These are phyloP conservation scores for Termitomyces titanicus DNA, from an alignment of 768 basidiomycete genomes.

Conservation along the genomic window DNA sequence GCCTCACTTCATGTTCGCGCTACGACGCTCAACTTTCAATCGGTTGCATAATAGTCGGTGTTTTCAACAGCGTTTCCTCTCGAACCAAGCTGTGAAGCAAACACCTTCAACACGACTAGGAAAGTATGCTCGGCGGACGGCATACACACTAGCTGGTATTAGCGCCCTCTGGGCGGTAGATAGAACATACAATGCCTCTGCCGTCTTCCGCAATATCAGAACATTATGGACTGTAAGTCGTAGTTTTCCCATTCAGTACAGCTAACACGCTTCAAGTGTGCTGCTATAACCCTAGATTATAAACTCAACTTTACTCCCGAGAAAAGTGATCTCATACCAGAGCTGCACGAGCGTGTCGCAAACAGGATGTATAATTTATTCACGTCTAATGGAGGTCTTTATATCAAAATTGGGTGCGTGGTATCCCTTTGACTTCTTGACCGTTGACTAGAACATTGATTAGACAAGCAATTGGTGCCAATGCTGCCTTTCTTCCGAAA, in stretches of 20 bases:
- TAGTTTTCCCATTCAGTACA: neutral
- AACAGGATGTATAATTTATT: conserved; percentile 72
- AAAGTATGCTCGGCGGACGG: conserved; percentile 28
- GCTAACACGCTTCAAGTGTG: conserved; percentile 42
- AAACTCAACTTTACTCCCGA: conserved; percentile 82
- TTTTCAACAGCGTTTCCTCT: conserved; percentile 3
- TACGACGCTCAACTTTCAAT: neutral
- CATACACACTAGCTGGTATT: conserved; percentile 34
- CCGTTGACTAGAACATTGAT: neutral
- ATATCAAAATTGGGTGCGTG: conserved; percentile 71
- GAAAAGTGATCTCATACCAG: conserved; percentile 69
- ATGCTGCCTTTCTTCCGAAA: conserved; percentile 79
- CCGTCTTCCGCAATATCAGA: conserved; percentile 48
- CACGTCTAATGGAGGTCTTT: conserved; percentile 79
- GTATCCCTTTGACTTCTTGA: neutral
- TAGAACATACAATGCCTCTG: conserved; percentile 52
- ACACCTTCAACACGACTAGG: conserved; percentile 3
- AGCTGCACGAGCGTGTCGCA: conserved; percentile 83
- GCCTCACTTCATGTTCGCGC: conserved; percentile 1
- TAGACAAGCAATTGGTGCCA: conserved; percentile 81
- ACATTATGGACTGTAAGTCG: conserved; percentile 48
- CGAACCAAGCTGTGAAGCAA: neutral
- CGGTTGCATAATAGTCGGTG: neutral
- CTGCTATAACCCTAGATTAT: conserved; percentile 73
- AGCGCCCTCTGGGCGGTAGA: conserved; percentile 44